These are phyloP conservation scores for Malassezia brasiliensis DNA, from an alignment of 1,284 basidiomycete species.

Conservation along the genomic window DNA sequence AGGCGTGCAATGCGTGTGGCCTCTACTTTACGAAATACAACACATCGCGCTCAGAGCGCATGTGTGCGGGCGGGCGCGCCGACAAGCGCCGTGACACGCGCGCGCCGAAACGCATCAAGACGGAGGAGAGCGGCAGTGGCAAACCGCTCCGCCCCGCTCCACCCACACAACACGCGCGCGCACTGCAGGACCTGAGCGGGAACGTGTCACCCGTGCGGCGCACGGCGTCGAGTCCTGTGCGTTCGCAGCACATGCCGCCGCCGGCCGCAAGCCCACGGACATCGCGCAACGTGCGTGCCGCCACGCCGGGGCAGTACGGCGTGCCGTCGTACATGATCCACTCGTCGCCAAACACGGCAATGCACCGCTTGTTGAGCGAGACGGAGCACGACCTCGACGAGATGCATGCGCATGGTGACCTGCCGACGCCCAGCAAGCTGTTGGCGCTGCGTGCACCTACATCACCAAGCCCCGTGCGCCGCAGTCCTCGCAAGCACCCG, in stretches of 20 bases:
- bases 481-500: conserved; percentile 45
- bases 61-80: conserved; percentile 12
- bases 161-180: not conserved
- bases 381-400: conserved; percentile 36
- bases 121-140: not conserved
- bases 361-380: conserved; percentile 39
- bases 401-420: conserved; percentile 17
- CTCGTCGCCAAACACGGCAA: conserved; percentile 40
- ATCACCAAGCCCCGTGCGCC: conserved; percentile 22
- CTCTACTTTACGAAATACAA: conserved; percentile 36
- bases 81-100: conserved; percentile 3
- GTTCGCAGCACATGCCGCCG: conserved; percentile 20
- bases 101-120: not conserved
- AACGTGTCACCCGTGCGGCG: conserved; percentile 5
- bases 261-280: conserved; percentile 3
- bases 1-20: conserved; percentile 45
- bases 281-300: not conserved
- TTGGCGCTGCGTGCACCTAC: conserved; percentile 12
- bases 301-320: conserved; percentile 20
- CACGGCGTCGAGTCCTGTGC: conserved; percentile 24
- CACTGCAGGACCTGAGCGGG: conserved; percentile 1
- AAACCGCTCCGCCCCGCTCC: conserved; percentile 5
- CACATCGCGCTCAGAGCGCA: conserved; percentile 30
- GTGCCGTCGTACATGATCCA: conserved; percentile 34
- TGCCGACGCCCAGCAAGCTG: conserved; percentile 23